Conservation (phyloP, 257 asterid genomes). For the Fraxinus cuspidata region DNA sequence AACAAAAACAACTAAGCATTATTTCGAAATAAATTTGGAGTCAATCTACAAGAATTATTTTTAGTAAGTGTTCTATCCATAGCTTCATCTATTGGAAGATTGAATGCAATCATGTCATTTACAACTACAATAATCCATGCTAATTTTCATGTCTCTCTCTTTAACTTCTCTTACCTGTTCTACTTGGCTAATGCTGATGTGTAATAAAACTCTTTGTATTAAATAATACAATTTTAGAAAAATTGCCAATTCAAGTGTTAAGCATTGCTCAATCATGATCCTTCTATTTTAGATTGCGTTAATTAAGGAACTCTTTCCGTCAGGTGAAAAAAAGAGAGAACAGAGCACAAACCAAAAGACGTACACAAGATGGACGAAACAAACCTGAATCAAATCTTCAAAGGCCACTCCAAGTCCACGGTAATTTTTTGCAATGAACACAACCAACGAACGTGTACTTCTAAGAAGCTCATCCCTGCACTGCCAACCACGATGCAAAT, state of each 20-base stretch:
- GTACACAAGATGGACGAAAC: not conserved
- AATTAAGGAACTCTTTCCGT: not conserved
- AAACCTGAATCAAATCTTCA: slow-evolving; percentile 84
- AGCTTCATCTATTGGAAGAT: not conserved
- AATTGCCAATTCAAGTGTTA: not conserved
- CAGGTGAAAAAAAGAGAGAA: not conserved
- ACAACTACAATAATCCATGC: not conserved
- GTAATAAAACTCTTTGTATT: not conserved
- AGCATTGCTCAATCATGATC: not conserved
- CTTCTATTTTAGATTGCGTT: not conserved
- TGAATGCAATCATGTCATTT: not conserved
- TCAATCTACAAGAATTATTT: not conserved
- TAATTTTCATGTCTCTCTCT: not conserved
- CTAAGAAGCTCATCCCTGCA: slow-evolving; percentile 83
- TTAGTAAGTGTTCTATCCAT: not conserved
- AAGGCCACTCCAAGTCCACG: slow-evolving; percentile 81
- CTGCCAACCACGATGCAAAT: slow-evolving; percentile 67
- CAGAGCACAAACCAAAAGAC: not conserved
- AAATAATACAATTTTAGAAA: not conserved
- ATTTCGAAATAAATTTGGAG: not conserved
- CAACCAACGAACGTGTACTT: slow-evolving; percentile 69
- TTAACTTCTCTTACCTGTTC: not conserved
- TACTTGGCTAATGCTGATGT: not conserved
- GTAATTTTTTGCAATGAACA: slow-evolving; percentile 73
- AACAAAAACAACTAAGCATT: not conserved